phyloP scores from a whole-genome alignment of 164 flowering plant genomes.

The Piper betle region DNA sequence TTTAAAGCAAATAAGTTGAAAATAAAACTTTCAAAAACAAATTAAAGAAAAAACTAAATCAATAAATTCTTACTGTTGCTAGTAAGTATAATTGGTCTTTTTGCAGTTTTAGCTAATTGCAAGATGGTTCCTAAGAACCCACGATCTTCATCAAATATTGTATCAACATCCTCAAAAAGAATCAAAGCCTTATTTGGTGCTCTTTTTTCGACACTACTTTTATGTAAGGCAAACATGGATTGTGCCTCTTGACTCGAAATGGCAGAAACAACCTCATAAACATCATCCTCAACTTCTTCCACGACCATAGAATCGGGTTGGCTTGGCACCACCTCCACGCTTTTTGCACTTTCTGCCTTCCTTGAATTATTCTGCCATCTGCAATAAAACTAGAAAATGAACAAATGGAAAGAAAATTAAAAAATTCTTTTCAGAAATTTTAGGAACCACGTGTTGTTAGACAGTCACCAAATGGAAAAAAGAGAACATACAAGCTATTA shows the following conservation, averaged over 20 bases:
- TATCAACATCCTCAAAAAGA: constrained; percentile 96
- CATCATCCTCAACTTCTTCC: constrained; percentile 20
- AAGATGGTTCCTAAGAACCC: constrained; percentile 66
- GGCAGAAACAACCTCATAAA: constrained; percentile 29
- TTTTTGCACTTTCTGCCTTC: too few relatives aligned
- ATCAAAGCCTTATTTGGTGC: constrained; percentile 46
- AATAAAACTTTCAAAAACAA: background rate
- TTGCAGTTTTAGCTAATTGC: constrained; percentile 73
- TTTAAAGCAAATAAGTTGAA: background rate
- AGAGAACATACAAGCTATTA: constrained; percentile 37
- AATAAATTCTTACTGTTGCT: constrained; percentile 53
- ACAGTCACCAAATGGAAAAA: background rate
- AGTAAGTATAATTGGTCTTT: constrained; percentile 85
- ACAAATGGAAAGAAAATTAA: too few relatives aligned
- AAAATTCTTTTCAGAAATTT: too few relatives aligned
- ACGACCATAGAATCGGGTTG: constrained; percentile 8
- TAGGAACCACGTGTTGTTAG: background rate
- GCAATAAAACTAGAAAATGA: too few relatives aligned
- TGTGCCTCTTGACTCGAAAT: constrained; percentile 30
- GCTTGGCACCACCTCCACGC: constrained; percentile 9
- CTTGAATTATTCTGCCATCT: too few relatives aligned
- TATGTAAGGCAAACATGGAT: constrained; percentile 7
- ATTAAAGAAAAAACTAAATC: background rate
- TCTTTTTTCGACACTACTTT: constrained; percentile 5
- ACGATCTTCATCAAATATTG: constrained; percentile 63